Base-by-base conservation (phyloP, 2,329 filamentous ascomycete genomes). In the Colletotrichum cereale region DNA sequence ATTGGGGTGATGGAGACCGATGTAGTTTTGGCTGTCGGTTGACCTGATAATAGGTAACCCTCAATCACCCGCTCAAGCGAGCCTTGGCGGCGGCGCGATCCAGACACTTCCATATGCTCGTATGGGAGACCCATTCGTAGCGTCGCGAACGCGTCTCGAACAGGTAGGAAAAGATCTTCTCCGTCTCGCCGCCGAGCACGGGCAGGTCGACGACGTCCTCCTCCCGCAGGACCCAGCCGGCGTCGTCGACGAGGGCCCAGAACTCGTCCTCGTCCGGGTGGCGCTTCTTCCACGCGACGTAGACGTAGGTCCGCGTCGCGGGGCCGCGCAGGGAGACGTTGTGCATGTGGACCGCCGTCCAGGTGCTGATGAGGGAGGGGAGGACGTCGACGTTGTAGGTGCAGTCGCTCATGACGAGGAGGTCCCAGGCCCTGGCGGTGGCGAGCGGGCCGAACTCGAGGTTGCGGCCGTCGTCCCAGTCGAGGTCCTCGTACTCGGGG, bases 381-480 rank as follows among this genome's bases (percentile, higher is more conserved):
- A 90, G 79, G 73, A 84, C 85, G 76, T 90, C 88, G 64, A 84
- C 85, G 72, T 90, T 90, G 81, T 90, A 90, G 0, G 88, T 90
- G 82, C 88, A 89, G 77, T 90, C 88, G 76, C 87, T 89, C 29
- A 90, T 80, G 63, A 89, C 81, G 57, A 89, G 76, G 6, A 89
- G 78, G 70, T 89, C 85, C 87, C 87, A 90, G 2, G 77, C 71
- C 2, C 78, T 79, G 0, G 81, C 78, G n/a, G 75, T 73, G 1
- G 81, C 82, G 31, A 82, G 76, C 0, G 80, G 74, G 0, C 85
- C 86, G 72, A 89, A 86, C 0, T 61, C 67, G 0, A 86, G 87
- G 2, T 78, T 71, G 36, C 81, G 78, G 0, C 86, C 88, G 40
- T 87, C 82, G 29, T 88, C 83, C 88, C 88, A 90, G 78, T 90